These are phyloP conservation scores for Apiotrichum veenhuisii DNA, from an alignment of 1,284 basidiomycete genomes.

Conservation along the genomic window DNA sequence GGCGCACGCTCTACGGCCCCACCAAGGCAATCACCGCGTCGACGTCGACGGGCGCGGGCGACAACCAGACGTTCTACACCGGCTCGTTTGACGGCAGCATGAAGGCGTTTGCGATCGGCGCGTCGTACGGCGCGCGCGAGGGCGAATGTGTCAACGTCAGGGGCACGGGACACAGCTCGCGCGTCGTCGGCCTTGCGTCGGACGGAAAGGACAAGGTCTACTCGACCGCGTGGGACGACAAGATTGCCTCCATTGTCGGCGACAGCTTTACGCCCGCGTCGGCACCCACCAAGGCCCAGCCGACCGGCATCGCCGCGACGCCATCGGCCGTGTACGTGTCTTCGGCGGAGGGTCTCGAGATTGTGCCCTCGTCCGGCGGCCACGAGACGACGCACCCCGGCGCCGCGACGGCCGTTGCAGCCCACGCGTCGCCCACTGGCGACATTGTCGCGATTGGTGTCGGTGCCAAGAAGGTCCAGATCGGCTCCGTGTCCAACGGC, in stretches of 20 bases:
- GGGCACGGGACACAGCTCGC: constrained; percentile 67
- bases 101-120: constrained; percentile 56
- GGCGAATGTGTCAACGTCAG: constrained; percentile 55
- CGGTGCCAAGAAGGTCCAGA: constrained; percentile 59
- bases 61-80: constrained; percentile 62
- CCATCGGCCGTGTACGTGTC: constrained; percentile 64
- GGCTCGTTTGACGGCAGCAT: constrained; percentile 81
- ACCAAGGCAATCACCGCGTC: constrained; percentile 74
- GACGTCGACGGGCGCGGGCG: constrained; percentile 47
- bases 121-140: constrained; percentile 35
- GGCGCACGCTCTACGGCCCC: constrained; percentile 64
- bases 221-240: constrained; percentile 76
- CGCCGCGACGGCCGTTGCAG: constrained; percentile 38
- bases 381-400: constrained; percentile 21
- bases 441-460: constrained; percentile 39
- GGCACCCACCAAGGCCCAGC: constrained; percentile 59
- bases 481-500: constrained; percentile 45
- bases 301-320: constrained; percentile 65
- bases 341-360: constrained; percentile 65
- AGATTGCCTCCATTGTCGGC: constrained; percentile 55
- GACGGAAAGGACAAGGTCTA: constrained; percentile 57
- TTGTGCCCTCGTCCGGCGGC: constrained; percentile 28
- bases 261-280: constrained; percentile 54
- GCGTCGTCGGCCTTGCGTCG: constrained; percentile 62
- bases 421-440: constrained; percentile 23